A percentile compares a stretch with the other conserved stretches of the same genome.
phyloP scores from a whole-genome alignment of 371 early-diverging fungal genomes.

The Actinomortierella ambigua region DNA sequence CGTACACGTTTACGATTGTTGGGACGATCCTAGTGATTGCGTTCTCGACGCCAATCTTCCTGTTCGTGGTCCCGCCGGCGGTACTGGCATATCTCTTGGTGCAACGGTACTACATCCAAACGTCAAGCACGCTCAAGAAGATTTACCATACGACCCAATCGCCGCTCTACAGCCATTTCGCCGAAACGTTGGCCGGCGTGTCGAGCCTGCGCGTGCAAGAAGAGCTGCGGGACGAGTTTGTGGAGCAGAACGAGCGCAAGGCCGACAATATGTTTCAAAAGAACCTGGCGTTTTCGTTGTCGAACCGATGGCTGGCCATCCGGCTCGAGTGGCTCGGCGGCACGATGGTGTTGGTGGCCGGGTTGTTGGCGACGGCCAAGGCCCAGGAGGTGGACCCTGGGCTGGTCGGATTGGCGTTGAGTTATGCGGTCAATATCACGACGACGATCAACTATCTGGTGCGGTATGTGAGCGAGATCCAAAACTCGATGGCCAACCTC shows the following conservation, averaged over 20 bases:
- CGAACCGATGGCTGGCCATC: conserved; percentile 32
- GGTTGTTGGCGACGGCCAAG: conserved; percentile 54
- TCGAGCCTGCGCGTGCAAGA: conserved; percentile 41
- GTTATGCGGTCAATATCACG: conserved; percentile 83
- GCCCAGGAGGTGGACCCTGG: conserved; percentile 17
- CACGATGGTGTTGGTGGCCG: conserved; percentile 28
- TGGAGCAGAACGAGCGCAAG: conserved; percentile 35
- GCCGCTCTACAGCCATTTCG: conserved; percentile 53
- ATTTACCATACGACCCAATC: conserved; percentile 53
- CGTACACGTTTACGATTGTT: neutral
- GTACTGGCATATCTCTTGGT: conserved; percentile 37
- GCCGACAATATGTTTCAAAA: neutral
- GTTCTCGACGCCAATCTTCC: conserved; percentile 28
- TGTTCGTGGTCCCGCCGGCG: conserved; percentile 53
- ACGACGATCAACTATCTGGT: conserved; percentile 58
- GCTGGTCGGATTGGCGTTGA: conserved; percentile 81
- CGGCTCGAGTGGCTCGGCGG: conserved; percentile 31
- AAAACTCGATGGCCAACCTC: conserved; percentile 57
- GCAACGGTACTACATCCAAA: conserved; percentile 12
- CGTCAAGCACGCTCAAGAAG: conserved; percentile 49
- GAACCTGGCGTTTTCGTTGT: conserved; percentile 47
- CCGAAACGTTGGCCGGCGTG: conserved; percentile 53
- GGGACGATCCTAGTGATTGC: conserved; percentile 15
- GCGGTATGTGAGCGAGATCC: conserved; percentile 63
- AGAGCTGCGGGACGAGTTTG: conserved; percentile 12